These are phyloP conservation scores for Phytophthora colocasiae DNA, from an alignment of 352 stramenopile species.

Conservation along the genomic window DNA sequence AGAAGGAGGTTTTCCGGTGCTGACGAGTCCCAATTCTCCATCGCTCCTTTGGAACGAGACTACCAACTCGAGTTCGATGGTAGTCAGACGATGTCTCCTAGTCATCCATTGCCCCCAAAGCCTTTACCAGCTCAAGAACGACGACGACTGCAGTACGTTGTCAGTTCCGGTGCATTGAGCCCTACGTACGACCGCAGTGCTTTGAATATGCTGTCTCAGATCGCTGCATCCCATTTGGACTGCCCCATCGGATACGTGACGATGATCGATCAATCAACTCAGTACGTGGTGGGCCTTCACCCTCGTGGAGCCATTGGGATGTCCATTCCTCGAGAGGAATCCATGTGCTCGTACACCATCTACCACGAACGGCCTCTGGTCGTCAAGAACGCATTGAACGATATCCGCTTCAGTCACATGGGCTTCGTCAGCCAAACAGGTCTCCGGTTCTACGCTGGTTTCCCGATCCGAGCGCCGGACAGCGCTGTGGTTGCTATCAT, in stretches of 20 bases:
- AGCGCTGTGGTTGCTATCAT: slow-evolving; percentile 62
- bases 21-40: slow-evolving; percentile 42
- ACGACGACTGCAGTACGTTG: slow-evolving; percentile 49
- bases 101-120: slow-evolving; percentile 54
- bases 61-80: slow-evolving; percentile 60
- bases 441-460: slow-evolving; percentile 76
- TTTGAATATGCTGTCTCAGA: slow-evolving; percentile 57
- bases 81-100: slow-evolving; percentile 45
- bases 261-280: slow-evolving; percentile 60
- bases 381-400: slow-evolving; percentile 65
- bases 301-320: slow-evolving; percentile 34
- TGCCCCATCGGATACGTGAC: slow-evolving; percentile 70
- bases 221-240: slow-evolving; percentile 56
- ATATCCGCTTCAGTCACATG: slow-evolving; percentile 75
- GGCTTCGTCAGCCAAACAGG: slow-evolving; percentile 51
- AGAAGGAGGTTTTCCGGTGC: slow-evolving; percentile 19
- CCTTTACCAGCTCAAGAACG: slow-evolving; percentile 45
- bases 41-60: slow-evolving; percentile 50
- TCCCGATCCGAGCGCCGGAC: slow-evolving; percentile 61
- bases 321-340: slow-evolving; percentile 55
- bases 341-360: slow-evolving; percentile 65
- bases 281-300: slow-evolving; percentile 54
- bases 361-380: slow-evolving; percentile 70
- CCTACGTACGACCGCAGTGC: slow-evolving; percentile 58
- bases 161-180: slow-evolving; percentile 47